Conservation (phyloP, 1,284 basidiomycete species). For the Tilletiopsis washingtonensis region DNA sequence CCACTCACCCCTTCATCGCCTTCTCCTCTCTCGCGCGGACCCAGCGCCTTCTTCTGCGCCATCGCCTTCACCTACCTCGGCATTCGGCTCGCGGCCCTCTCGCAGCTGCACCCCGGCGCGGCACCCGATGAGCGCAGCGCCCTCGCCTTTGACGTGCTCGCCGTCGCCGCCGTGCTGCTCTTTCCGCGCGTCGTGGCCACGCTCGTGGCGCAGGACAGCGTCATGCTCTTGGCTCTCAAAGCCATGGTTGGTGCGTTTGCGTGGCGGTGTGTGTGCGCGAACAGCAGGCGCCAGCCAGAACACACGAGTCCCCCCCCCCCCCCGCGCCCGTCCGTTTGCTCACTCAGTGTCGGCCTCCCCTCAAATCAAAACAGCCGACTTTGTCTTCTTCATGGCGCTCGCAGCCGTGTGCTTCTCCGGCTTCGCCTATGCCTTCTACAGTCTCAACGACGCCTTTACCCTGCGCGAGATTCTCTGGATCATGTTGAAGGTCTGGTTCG, state of each 20-base stretch:
- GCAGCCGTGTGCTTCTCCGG: conserved; percentile 63
- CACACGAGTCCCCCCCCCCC: no score
- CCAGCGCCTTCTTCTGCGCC: conserved; percentile 30
- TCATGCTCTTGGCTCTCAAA: conserved; percentile 50
- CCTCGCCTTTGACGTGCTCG: conserved; percentile 45
- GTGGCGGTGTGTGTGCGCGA: no score
- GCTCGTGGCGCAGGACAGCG: conserved; percentile 48
- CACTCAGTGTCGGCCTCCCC: no score
- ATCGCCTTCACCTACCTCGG: conserved; percentile 45
- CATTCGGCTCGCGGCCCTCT: conserved; percentile 40
- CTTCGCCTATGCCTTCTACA: conserved; percentile 84
- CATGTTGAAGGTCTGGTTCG: conserved; percentile 69
- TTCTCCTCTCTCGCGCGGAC: not conserved
- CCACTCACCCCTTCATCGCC: no score
- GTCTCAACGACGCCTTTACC: conserved; percentile 51
- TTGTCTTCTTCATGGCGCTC: conserved; percentile 70
- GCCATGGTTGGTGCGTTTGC: conserved; percentile 77
- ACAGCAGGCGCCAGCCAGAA: no score
- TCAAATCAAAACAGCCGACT: no score
- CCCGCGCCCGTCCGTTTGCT: no score
- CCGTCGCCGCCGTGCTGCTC: conserved; percentile 42
- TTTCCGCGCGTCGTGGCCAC: conserved; percentile 48
- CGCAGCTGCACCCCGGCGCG: conserved; percentile 17
- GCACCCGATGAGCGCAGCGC: conserved; percentile 26
- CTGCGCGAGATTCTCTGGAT: conserved; percentile 70